These are phyloP conservation scores for Misopates orontium DNA, from an alignment of 257 asterid genomes.

Conservation along the genomic window DNA sequence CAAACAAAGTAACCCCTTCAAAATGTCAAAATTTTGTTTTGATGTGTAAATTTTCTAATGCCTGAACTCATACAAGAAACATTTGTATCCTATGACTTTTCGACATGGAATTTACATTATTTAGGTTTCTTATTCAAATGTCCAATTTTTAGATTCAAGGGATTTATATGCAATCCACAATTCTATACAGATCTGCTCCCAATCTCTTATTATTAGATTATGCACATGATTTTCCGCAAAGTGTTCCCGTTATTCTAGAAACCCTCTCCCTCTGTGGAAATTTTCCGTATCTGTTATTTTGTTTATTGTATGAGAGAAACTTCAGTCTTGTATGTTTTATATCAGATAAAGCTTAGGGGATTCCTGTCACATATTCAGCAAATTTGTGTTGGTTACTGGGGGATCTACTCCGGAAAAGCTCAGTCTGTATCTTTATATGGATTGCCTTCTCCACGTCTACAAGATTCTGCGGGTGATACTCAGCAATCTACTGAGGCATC, in stretches of 20 bases:
- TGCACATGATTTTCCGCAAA: slow-evolving; percentile 16
- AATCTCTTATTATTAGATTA: slow-evolving; percentile 5
- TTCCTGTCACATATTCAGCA: slow-evolving; percentile 79
- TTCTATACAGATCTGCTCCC: slow-evolving; percentile 18
- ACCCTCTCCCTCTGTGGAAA: slow-evolving; percentile 18
- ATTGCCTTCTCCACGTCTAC: slow-evolving; percentile 82
- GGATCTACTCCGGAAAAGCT: slow-evolving; percentile 67
- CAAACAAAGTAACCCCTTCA: no score
- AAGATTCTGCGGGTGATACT: slow-evolving; percentile 57
- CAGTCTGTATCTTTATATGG: slow-evolving; percentile 68
- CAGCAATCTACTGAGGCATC: slow-evolving; percentile 86
- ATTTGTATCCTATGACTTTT: background rate
- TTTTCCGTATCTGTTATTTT: slow-evolving; percentile 26
- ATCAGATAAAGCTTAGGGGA: slow-evolving; percentile 86
- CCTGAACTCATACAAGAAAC: no score
- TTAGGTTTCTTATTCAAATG: background rate
- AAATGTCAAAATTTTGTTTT: no score
- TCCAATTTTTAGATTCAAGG: slow-evolving; percentile 10
- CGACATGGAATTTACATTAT: background rate
- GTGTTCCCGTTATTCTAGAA: background rate
- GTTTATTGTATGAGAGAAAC: slow-evolving; percentile 52
- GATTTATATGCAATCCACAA: slow-evolving; percentile 16
- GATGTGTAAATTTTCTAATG: no score
- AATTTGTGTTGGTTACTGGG: slow-evolving; percentile 86
- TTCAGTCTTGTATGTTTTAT: slow-evolving; percentile 23